Base-by-base conservation (phyloP, 345 rosid genomes). In the Schrenkiella parvula region DNA sequence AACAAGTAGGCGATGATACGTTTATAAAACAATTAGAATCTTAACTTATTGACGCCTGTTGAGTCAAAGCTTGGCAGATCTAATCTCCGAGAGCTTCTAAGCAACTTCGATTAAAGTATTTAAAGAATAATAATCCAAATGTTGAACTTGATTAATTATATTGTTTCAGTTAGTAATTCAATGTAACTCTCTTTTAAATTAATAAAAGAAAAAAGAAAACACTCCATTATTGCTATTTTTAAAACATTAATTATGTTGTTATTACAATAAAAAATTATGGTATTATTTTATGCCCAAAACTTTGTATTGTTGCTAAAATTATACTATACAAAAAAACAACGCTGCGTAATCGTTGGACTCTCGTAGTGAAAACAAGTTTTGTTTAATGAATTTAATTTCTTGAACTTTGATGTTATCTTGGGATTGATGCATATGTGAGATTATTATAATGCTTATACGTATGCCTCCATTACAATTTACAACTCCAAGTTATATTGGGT, bases 31-130 rank as follows among this genome's bases (percentile, higher is more conserved):
- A 56, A 47, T 65, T 2, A 11, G 21, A 25, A 13, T 3, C 21
- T 59, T 22, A 74, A 67, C 68, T 50, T 74, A 67, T 74, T 74
- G 78, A 74, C 78, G 73, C 31, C 0, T 50, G 63, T 74, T 67
- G 78, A 67, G 78, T 74, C 73, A 74, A 74, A 67, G 47, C 55
- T 51, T 67, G 55, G 56, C 56, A 67, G 68, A 67, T 60, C 50
- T 41, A 60, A 41, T 21, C n/a, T 42, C 7, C 18, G 9, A 55
- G 14, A 51, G 47, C 68, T 41, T 67, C 78, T 42, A 23, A 59
- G 73, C 73, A 67, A 60, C 73, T 74, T 59, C 68, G 38, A 50
- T 19, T 57, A 3, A 14, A 22, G 17, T 17, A 19, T 64, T 52
- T 14, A 42, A 12, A 43, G 19, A n/a, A n/a, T n/a, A n/a, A 53